phyloP scores from a whole-genome alignment of 2,329 filamentous ascomycete species.

The Diaporthe sp. region DNA sequence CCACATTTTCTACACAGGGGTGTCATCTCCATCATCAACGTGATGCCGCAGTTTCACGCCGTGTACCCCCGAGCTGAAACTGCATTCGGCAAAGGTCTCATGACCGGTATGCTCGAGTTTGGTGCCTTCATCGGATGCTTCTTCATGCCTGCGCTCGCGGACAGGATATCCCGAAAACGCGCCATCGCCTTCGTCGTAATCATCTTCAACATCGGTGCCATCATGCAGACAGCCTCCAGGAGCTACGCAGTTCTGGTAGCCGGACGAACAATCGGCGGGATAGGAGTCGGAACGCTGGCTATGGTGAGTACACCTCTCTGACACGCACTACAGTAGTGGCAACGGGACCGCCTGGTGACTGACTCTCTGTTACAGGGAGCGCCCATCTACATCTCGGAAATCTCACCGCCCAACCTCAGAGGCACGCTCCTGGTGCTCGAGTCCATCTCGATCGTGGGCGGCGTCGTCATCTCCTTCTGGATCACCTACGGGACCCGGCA shows the following conservation, averaged over 20 bases:
- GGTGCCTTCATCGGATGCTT: slow-evolving; percentile 55
- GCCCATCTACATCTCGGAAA: slow-evolving; percentile 51
- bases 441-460: slow-evolving; percentile 65
- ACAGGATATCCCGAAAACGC: slow-evolving; percentile 59
- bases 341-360: not conserved
- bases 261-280: slow-evolving; percentile 49
- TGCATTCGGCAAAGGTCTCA: slow-evolving; percentile 55
- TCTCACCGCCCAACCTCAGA: slow-evolving; percentile 54
- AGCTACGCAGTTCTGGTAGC: slow-evolving; percentile 48
- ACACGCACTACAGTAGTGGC: not conserved
- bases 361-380: slow-evolving; percentile 40
- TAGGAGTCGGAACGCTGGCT: slow-evolving; percentile 50
- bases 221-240: slow-evolving; percentile 52
- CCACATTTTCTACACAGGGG: slow-evolving; percentile 31
- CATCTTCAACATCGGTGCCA: slow-evolving; percentile 59
- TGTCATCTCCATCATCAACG: slow-evolving; percentile 62
- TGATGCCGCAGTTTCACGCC: slow-evolving; percentile 60
- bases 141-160: slow-evolving; percentile 54
- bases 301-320: slow-evolving; percentile 41
- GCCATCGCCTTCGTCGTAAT: slow-evolving; percentile 54
- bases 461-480: slow-evolving; percentile 67
- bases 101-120: slow-evolving; percentile 59
- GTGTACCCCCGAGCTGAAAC: slow-evolving; percentile 51
- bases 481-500: slow-evolving; percentile 65
- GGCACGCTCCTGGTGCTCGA: slow-evolving; percentile 63